Evolutionary conservation across 805 yeast species (phyloP).

Genomic region (Kodamaea kaohsiungensis): DNA sequence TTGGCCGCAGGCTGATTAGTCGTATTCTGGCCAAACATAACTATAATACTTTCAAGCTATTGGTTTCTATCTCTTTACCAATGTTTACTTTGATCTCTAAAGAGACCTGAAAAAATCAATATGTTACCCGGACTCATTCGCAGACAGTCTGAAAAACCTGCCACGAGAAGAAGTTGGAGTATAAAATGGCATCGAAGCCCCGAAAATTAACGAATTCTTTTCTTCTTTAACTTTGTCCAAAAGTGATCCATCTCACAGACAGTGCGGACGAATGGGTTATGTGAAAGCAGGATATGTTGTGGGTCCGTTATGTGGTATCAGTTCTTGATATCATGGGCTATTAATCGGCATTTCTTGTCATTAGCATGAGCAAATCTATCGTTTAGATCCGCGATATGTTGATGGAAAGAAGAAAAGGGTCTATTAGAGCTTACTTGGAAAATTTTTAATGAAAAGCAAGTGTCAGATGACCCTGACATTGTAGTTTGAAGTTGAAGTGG

Average conservation of each 20-base stretch:
- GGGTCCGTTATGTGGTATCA: constrained; percentile 21
- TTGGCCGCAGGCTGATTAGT: constrained; percentile 3
- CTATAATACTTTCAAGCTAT: background rate
- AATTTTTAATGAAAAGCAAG: constrained; percentile 51
- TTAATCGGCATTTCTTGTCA: constrained; percentile 9
- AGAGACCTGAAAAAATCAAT: constrained; percentile 10
- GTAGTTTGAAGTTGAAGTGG: background rate
- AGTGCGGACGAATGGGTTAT: constrained; percentile 50
- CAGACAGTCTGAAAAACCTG: background rate
- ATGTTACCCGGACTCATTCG: constrained; percentile 14
- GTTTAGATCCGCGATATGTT: constrained; percentile 42
- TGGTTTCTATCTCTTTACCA: background rate
- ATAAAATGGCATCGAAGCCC: constrained; percentile 8
- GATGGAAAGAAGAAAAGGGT: constrained; percentile 47
- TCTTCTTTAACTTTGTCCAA: constrained; percentile 60
- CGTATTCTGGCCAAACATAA: constrained; percentile 12
- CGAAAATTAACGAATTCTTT: constrained; percentile 10
- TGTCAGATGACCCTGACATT: constrained; percentile 50
- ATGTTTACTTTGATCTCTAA: constrained; percentile 5
- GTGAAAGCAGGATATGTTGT: constrained; percentile 9
- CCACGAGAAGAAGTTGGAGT: background rate
- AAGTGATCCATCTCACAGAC: constrained; percentile 69
- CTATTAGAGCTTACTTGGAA: constrained; percentile 54
- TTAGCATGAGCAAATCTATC: constrained; percentile 20
- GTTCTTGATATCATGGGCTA: constrained; percentile 30